A percentile compares a stretch with the other conserved stretches of the same genome.
phyloP scores from a whole-genome alignment of 768 basidiomycete species.

The Gloeopeniophorella convolvens region DNA sequence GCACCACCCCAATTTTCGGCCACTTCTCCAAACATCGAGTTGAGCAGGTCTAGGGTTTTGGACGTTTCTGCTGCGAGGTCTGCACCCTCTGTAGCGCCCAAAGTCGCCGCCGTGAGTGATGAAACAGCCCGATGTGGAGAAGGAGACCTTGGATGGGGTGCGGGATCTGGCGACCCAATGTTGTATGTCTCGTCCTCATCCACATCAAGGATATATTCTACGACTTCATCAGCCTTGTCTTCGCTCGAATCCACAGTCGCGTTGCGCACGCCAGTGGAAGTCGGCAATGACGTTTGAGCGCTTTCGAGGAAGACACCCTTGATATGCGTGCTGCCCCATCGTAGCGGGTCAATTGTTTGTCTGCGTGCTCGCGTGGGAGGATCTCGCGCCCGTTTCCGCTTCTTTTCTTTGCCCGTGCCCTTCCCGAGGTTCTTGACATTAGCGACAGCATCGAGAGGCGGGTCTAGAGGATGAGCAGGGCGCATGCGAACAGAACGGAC shows the following conservation, averaged over 20 bases:
- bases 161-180: neutral
- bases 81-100: neutral
- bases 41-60: constrained; percentile 41
- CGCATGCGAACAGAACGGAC: constrained; percentile 65
- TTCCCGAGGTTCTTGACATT: constrained; percentile 21
- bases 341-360: constrained; percentile 64
- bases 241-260: constrained; percentile 16
- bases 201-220: constrained; percentile 19
- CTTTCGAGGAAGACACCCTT: constrained; percentile 58
- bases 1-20: constrained; percentile 52
- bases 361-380: constrained; percentile 53
- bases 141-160: neutral
- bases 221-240: constrained; percentile 12
- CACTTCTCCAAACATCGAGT: constrained; percentile 43
- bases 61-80: constrained; percentile 41
- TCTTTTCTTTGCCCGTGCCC: constrained; percentile 30
- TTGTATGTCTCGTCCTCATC: constrained; percentile 11
- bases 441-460: constrained; percentile 8
- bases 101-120: constrained; percentile 7
- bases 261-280: no score
- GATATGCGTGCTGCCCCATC: constrained; percentile 63
- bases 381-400: constrained; percentile 37
- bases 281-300: neutral
- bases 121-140: no score
- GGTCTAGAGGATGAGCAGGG: constrained; percentile 50